These are phyloP conservation scores for Colletotrichum theobromicola DNA, from an alignment of 2,329 filamentous ascomycete genomes.

Conservation along the genomic window DNA sequence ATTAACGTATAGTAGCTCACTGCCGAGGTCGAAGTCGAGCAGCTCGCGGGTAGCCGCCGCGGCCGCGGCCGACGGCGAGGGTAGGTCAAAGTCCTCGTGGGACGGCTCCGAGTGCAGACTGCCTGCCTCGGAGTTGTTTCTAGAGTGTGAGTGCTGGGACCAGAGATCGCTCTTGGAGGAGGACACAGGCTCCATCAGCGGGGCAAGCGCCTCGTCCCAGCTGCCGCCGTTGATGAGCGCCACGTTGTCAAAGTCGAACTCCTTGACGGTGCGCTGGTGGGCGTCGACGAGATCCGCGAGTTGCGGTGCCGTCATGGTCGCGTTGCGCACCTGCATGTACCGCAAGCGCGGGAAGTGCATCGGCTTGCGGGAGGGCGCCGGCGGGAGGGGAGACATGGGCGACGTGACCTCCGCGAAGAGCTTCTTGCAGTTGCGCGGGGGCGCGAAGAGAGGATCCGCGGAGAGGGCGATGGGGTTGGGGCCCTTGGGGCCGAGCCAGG, in stretches of 20 bases:
- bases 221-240: constrained; percentile 69
- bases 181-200: constrained; percentile 55
- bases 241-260: constrained; percentile 83
- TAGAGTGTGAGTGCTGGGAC: constrained; percentile 44
- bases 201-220: constrained; percentile 84
- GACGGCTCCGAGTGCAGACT: constrained; percentile 28
- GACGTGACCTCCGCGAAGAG: constrained; percentile 69
- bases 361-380: constrained; percentile 54
- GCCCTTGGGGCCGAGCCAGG: constrained; percentile 76
- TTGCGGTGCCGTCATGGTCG: constrained; percentile 73
- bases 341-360: constrained; percentile 72
- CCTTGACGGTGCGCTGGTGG: constrained; percentile 72
- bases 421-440: constrained; percentile 58
- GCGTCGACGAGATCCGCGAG: constrained; percentile 70
- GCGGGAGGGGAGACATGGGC: constrained; percentile 67
- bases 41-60: constrained; percentile 58
- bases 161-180: constrained; percentile 45
- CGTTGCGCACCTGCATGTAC: constrained; percentile 75
- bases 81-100: constrained; percentile 39
- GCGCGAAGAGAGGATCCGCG: constrained; percentile 72
- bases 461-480: constrained; percentile 76
- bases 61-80: constrained; percentile 58
- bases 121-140: constrained; percentile 35
- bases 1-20: constrained; percentile 21
- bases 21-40: constrained; percentile 40